Percentiles rank a stretch among this genome's conserved stretches.
These are phyloP conservation scores for Curvularia hawaiiensis DNA, from an alignment of 2,329 filamentous ascomycete genomes.

Conservation along the genomic window DNA sequence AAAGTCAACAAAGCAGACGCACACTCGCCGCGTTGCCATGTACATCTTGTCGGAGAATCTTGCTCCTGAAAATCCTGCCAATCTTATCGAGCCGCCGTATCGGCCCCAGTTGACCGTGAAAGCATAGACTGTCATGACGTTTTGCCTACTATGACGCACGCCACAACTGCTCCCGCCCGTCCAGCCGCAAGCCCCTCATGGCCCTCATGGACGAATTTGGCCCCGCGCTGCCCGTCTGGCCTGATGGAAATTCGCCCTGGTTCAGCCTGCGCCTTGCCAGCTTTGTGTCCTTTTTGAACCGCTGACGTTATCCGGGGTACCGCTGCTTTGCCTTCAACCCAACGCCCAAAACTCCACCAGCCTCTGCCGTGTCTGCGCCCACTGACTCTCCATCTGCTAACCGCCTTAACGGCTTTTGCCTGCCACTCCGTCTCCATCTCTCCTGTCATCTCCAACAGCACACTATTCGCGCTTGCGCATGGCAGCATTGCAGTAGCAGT, in stretches of 20 bases:
- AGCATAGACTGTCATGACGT: constrained; percentile 13
- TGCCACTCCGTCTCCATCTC: constrained; percentile 10
- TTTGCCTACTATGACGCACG: constrained; percentile 14
- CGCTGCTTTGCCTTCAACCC: constrained; percentile 21
- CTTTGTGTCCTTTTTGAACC: constrained; percentile 5
- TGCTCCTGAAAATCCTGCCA: constrained; percentile 1
- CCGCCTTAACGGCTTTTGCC: constrained; percentile 1
- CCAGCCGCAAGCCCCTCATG: constrained; percentile 11
- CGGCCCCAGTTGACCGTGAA: background rate
- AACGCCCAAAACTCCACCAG: constrained; percentile 21
- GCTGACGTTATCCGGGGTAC: constrained; percentile 10
- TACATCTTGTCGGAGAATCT: background rate
- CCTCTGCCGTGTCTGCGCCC: constrained; percentile 24
- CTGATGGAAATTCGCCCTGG: constrained; percentile 8
- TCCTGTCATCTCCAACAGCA: constrained; percentile 10
- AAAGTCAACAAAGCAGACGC: constrained; percentile 10
- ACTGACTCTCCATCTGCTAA: constrained; percentile 9
- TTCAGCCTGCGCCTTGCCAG: constrained; percentile 13
- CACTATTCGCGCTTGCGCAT: constrained; percentile 25
- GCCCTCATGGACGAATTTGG: constrained; percentile 7
- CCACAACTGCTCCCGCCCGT: constrained; percentile 2
- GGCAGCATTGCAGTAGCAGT: constrained; percentile 26
- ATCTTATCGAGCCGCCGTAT: background rate
- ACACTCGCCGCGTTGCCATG: constrained; percentile 4
- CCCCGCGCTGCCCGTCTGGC: constrained; percentile 18